These are phyloP conservation scores for Phlebiopsis flavidoalba DNA, from an alignment of 768 basidiomycete species.

Conservation along the genomic window DNA sequence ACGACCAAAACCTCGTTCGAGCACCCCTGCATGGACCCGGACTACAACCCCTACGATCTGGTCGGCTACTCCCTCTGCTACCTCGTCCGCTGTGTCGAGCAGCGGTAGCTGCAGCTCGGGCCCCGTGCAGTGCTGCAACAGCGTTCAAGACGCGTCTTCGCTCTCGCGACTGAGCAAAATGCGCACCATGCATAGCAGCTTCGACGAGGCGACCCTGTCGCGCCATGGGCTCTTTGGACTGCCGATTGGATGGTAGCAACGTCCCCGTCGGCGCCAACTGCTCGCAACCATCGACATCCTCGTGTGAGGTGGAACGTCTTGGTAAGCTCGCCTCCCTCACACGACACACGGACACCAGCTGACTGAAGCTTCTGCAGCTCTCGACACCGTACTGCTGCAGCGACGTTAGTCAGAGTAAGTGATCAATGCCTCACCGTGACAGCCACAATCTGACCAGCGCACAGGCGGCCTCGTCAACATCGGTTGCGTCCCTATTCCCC, in stretches of 20 bases:
- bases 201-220: not conserved
- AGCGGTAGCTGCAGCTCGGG: slow-evolving; percentile 14
- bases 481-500: slow-evolving; percentile 18
- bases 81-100: not conserved
- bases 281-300: slow-evolving; percentile 1
- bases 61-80: not conserved
- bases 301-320: not conserved
- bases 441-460: no score
- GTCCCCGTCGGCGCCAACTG: slow-evolving; percentile 7
- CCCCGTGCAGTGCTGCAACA: slow-evolving; percentile 19
- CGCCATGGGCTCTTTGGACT: not conserved
- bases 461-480: slow-evolving; percentile 19
- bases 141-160: slow-evolving; percentile 10
- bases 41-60: no score
- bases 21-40: not conserved
- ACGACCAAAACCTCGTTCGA: not conserved
- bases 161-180: slow-evolving; percentile 4
- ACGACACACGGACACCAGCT: not conserved
- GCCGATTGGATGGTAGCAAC: not conserved
- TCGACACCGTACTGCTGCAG: slow-evolving; percentile 21
- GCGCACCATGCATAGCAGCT: not conserved
- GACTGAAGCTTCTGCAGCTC: slow-evolving; percentile 2
- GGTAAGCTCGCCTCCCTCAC: not conserved
- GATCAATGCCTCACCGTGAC: no score
- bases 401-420: slow-evolving; percentile 17